A percentile compares a stretch with the other conserved stretches of the same genome.
phyloP scores from a whole-genome alignment of 2,329 filamentous ascomycete species.

The Aspergillus glaucus region DNA sequence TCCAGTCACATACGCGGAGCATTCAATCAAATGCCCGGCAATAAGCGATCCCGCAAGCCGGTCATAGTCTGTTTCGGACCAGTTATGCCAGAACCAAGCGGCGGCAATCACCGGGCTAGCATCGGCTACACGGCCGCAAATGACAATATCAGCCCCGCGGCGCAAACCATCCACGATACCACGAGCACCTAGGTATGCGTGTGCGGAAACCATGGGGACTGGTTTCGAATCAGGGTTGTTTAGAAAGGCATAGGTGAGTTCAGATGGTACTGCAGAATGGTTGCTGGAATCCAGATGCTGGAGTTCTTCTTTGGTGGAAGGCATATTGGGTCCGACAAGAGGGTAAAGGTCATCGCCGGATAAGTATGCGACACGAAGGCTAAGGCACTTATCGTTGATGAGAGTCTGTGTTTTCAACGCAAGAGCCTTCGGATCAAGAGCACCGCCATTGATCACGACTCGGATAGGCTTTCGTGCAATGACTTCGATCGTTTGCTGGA shows the following conservation, averaged over 20 bases:
- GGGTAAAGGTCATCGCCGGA: constrained; percentile 41
- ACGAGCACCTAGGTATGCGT: constrained; percentile 48
- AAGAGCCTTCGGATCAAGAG: constrained; percentile 48
- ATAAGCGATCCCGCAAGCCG: constrained; percentile 46
- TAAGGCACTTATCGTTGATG: constrained; percentile 27
- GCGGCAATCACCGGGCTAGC: constrained; percentile 51
- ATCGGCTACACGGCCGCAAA: constrained; percentile 46
- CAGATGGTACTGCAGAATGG: constrained; percentile 25
- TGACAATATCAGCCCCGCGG: constrained; percentile 43
- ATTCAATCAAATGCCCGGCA: constrained; percentile 51
- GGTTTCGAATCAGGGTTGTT: constrained; percentile 31
- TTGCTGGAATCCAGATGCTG: constrained; percentile 40
- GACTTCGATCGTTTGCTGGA: constrained; percentile 41
- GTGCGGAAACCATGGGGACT: constrained; percentile 39
- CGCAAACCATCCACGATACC: constrained; percentile 42
- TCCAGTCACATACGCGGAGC: constrained; percentile 49
- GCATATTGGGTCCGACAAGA: constrained; percentile 27
- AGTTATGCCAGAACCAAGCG: constrained; percentile 52
- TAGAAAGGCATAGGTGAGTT: constrained; percentile 34
- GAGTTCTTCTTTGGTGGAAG: constrained; percentile 26
- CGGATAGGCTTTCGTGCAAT: constrained; percentile 47
- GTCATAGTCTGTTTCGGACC: constrained; percentile 45
- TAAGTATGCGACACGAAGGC: constrained; percentile 42
- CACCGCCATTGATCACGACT: constrained; percentile 53
- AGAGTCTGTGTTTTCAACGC: constrained; percentile 41